phyloP scores from a whole-genome alignment of 2,329 filamentous ascomycete genomes.

The Aureobasidium sp. region DNA sequence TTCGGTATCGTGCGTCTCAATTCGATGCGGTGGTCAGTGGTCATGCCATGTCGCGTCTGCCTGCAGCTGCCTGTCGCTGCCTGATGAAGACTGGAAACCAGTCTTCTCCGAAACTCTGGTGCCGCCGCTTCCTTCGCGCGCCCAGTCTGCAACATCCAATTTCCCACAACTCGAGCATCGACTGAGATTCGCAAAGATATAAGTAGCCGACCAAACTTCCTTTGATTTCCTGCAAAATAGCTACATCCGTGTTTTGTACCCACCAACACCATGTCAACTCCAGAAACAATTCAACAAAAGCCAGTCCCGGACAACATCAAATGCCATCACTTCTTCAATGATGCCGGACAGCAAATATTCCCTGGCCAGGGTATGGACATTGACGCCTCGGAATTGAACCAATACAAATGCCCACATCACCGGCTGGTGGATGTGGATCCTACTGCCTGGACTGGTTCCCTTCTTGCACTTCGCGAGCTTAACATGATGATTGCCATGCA shows the following conservation, averaged over 20 bases:
- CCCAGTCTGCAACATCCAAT: background rate
- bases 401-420: background rate
- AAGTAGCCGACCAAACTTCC: background rate
- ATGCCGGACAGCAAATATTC: background rate
- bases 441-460: background rate
- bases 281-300: background rate
- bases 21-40: background rate
- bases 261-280: background rate
- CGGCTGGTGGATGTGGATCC: background rate
- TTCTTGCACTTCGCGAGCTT: slow-evolving; percentile 20
- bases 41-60: background rate
- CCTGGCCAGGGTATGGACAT: background rate
- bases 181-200: background rate
- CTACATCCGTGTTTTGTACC: too few species aligned
- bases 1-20: background rate
- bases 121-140: background rate
- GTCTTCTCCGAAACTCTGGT: background rate
- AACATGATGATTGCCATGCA: slow-evolving; percentile 26
- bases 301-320: background rate
- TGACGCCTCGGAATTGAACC: background rate
- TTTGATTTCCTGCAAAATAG: background rate
- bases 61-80: background rate
- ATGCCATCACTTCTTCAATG: background rate
- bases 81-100: background rate
- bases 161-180: background rate